Conservation (phyloP, 305 asterid species). For the Fraxinus sp. region DNA sequence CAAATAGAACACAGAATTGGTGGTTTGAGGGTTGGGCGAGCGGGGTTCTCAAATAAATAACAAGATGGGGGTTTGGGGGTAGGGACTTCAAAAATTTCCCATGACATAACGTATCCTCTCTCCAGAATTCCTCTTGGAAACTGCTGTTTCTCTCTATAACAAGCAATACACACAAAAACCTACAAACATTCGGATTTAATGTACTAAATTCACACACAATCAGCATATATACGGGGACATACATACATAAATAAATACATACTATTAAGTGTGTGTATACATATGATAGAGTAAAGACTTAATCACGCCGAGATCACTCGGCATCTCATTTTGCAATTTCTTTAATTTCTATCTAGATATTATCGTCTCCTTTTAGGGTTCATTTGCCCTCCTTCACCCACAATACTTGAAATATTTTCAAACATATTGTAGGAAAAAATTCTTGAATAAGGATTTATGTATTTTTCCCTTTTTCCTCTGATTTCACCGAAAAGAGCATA, state of each 20-base stretch:
- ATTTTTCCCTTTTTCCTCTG: neutral
- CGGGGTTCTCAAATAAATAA: neutral
- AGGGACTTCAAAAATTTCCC: neutral
- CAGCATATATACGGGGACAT: neutral
- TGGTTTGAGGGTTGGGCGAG: neutral
- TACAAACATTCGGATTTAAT: neutral
- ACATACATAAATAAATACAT: neutral
- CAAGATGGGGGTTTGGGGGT: neutral
- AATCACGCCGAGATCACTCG: neutral
- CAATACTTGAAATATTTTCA: neutral
- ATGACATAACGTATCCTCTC: slow-evolving; percentile 13
- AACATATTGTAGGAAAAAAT: neutral
- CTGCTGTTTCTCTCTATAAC: neutral
- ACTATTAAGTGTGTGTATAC: no score
- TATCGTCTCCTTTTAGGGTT: neutral
- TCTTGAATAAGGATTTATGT: neutral
- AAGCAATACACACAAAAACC: neutral
- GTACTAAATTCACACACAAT: neutral
- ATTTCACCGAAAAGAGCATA: neutral
- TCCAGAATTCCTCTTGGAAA: neutral
- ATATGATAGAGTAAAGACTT: neutral
- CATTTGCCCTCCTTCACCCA: neutral
- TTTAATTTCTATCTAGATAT: neutral
- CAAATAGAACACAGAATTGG: neutral
- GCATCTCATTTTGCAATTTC: neutral